phyloP scores from a whole-genome alignment of 2,329 filamentous ascomycete genomes.

The Escovopsis weberi region DNA sequence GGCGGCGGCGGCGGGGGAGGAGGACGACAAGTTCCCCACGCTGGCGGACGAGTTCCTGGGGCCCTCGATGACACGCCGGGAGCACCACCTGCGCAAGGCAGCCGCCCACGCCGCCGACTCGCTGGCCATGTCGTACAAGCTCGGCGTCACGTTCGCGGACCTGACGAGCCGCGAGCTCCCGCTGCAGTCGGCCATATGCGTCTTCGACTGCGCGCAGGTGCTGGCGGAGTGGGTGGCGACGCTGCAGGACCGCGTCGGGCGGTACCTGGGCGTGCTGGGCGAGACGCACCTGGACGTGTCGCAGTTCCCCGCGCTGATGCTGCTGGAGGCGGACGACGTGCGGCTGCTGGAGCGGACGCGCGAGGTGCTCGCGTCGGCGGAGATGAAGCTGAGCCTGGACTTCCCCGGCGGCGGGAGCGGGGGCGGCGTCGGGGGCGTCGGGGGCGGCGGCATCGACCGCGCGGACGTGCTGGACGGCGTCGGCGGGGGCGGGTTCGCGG shows the following conservation, averaged over 20 bases:
- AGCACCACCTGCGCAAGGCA: slow-evolving; percentile 83
- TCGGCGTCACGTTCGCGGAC: slow-evolving; percentile 75
- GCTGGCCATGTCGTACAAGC: slow-evolving; percentile 72
- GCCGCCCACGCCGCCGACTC: slow-evolving; percentile 91
- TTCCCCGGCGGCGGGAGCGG: too few species aligned
- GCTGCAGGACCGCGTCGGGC: slow-evolving; percentile 85
- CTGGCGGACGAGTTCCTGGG: slow-evolving; percentile 11
- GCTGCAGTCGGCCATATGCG: slow-evolving; percentile 80
- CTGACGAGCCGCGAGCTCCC: slow-evolving; percentile 73
- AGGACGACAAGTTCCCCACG: slow-evolving; percentile 23
- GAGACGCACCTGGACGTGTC: slow-evolving; percentile 65
- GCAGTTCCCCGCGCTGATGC: slow-evolving; percentile 74
- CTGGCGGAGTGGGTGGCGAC: slow-evolving; percentile 89
- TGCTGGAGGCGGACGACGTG: slow-evolving; percentile 82
- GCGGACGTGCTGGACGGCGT: slow-evolving; percentile 42
- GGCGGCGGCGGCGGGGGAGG: too few species aligned
- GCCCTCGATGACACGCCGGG: slow-evolving; percentile 51
- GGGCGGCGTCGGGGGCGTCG: too few species aligned
- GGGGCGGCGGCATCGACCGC: slow-evolving; percentile 18
- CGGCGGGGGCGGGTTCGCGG: slow-evolving; percentile 49
- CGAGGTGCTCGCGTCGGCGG: slow-evolving; percentile 60
- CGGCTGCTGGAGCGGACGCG: slow-evolving; percentile 73
- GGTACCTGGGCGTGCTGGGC: slow-evolving; percentile 74
- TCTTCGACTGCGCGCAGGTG: slow-evolving; percentile 87
- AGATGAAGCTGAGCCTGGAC: slow-evolving; percentile 60